Conservation (phyloP, 2,329 filamentous ascomycete genomes). For the Colletotrichum liriopes region DNA sequence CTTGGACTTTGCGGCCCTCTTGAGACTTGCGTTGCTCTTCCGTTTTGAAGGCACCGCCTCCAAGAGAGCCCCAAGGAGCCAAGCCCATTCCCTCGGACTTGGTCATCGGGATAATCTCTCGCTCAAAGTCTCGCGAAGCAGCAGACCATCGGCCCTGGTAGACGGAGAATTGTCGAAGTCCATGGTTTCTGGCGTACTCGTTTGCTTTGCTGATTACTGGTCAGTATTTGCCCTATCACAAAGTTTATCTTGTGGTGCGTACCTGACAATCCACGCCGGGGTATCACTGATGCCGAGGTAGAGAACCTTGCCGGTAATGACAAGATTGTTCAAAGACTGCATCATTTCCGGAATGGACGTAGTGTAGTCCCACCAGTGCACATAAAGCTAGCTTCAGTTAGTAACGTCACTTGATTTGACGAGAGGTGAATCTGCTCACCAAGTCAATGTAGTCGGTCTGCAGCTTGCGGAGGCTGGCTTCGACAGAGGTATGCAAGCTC, state of each 20-base stretch:
- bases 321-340: constrained; percentile 76
- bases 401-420: not conserved
- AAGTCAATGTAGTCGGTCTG: constrained; percentile 80
- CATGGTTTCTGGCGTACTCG: constrained; percentile 78
- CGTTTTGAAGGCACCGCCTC: constrained; percentile 56
- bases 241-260: constrained; percentile 5
- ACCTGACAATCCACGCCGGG: constrained; percentile 78
- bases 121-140: constrained; percentile 76
- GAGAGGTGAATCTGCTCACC: constrained; percentile 51
- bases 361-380: constrained; percentile 80
- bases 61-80: constrained; percentile 69
- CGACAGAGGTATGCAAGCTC: constrained; percentile 69
- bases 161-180: constrained; percentile 78
- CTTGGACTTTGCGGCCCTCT: constrained; percentile 57
- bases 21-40: constrained; percentile 50
- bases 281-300: constrained; percentile 79
- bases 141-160: constrained; percentile 79
- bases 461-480: constrained; percentile 71
- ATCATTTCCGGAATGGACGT: constrained; percentile 77
- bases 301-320: constrained; percentile 72
- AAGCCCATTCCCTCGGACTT: constrained; percentile 74
- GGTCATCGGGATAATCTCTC: constrained; percentile 79
- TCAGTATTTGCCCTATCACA: constrained; percentile 16
- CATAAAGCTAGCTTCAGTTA: constrained; percentile 62
- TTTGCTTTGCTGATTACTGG: constrained; percentile 67